Conservation (phyloP, 345 rosid species). For the Firmiana major region DNA sequence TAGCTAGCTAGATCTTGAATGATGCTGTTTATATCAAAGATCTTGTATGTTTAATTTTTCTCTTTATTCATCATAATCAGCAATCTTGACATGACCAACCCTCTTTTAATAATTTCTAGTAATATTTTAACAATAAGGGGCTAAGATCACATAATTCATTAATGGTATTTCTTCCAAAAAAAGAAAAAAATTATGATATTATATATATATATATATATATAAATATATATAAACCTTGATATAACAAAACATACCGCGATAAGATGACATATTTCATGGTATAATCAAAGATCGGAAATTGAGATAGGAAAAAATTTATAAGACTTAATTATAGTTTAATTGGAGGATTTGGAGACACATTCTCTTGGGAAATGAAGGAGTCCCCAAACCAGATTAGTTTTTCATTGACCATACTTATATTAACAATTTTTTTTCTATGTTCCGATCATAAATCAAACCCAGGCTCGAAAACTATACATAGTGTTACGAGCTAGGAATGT, state of each 20-base stretch:
- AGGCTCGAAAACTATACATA: neutral
- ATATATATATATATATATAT: too few species aligned
- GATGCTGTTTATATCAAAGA: neutral
- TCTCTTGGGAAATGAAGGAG: constrained; percentile 15
- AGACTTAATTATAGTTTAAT: neutral
- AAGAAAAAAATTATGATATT: too few species aligned
- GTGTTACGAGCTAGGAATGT: too few species aligned
- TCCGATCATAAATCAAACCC: neutral
- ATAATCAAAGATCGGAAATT: neutral
- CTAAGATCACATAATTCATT: too few species aligned
- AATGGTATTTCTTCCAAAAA: too few species aligned
- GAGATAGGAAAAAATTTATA: neutral
- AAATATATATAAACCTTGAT: too few species aligned
- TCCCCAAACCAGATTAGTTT: neutral
- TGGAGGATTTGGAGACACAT: neutral
- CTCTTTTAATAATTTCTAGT: too few species aligned
- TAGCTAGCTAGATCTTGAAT: neutral
- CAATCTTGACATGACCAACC: too few species aligned
- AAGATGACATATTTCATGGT: too few species aligned
- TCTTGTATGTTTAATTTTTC: neutral
- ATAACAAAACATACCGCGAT: too few species aligned
- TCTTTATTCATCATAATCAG: neutral
- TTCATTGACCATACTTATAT: constrained; percentile 7
- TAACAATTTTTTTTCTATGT: neutral
- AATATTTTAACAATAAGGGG: too few species aligned